Conservation (phyloP, 2,329 filamentous ascomycete species). For the Escovopsis sp. region DNA sequence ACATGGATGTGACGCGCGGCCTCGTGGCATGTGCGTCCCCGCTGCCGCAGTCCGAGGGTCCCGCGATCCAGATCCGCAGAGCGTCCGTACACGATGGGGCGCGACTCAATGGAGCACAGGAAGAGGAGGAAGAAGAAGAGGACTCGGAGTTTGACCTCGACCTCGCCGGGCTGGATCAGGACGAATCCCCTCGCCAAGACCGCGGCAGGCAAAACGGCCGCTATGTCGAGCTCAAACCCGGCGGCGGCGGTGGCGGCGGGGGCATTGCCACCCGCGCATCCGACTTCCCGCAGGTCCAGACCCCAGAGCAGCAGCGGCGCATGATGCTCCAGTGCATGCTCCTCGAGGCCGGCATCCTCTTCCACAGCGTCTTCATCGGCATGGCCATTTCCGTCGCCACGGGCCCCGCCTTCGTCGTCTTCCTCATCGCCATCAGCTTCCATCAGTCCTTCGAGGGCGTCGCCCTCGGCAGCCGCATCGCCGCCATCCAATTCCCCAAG, state of each 20-base stretch:
- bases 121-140: slow-evolving; percentile 25
- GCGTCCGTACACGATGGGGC: too few relatives aligned
- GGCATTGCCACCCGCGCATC: too few relatives aligned
- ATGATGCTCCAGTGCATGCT: slow-evolving; percentile 64
- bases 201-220: slow-evolving; percentile 12
- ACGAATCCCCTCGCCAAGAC: slow-evolving; percentile 10
- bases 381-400: slow-evolving; percentile 75
- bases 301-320: slow-evolving; percentile 44
- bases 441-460: slow-evolving; percentile 84
- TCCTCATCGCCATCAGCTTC: slow-evolving; percentile 66
- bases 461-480: slow-evolving; percentile 71
- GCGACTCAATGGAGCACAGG: slow-evolving; percentile 14
- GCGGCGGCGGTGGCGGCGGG: slow-evolving; percentile 1
- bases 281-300: slow-evolving; percentile 15
- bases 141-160: slow-evolving; percentile 45
- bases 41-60: slow-evolving; percentile 38
- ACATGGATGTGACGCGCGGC: slow-evolving; percentile 36
- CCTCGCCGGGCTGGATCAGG: slow-evolving; percentile 43
- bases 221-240: slow-evolving; percentile 18
- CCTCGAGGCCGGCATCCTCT: slow-evolving; percentile 69
- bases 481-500: slow-evolving; percentile 63
- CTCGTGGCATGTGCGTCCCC: slow-evolving; percentile 45
- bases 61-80: slow-evolving; percentile 16
- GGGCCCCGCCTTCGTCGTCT: slow-evolving; percentile 63
- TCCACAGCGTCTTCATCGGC: slow-evolving; percentile 75